Evolutionary conservation across 768 basidiomycete species (phyloP), one percentile per base, ranked within the genome.

Genomic region (Rubroboletus pulcherrimus): DNA sequence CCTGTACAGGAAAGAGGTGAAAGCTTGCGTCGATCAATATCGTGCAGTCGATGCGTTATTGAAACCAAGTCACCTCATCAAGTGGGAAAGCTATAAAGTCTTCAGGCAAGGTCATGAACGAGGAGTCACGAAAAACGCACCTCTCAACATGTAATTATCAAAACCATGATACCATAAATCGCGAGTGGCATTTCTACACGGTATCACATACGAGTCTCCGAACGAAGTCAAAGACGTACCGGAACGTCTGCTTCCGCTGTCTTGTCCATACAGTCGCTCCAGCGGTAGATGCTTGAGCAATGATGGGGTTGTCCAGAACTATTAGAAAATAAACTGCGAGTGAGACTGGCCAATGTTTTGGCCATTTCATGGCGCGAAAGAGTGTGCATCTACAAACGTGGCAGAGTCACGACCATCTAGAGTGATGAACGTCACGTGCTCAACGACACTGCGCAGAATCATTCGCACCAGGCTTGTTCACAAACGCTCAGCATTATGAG

Each of bases 131-230:
- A 47, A 39, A 34, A 26, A 68, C 73, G 63, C 59, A 91, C 91
- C 94, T 67, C 81, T 82, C 45, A 73, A 78, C 93, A 96, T 95
- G 70, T 97, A 97, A 63, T 83, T 85, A 63, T 91, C 71, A 65
- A 86, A 97, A 0, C 93, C 94, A 76, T 96, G 93, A 66, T 91
- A 87, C 88, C 91, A 97, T 5, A 96, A 74, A 51, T 87, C 82
- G 42, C 87, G 82, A 9, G 84, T 85, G 64, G 78, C 78, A 62
- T 91, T 81, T 43, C 91, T 93, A 60, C 29, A 54, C 7, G 39
- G 44, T 40, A 41, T 65, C 24, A 56, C 51, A 40, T 15, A 39
- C 26, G 30, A 10, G 30, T 43, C 33, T 11, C 35, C 8, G 15
- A 21, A 52, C 19, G 35, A 48, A 30, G 48, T 17, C 24, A 31